A percentile compares a stretch with the other conserved stretches of the same genome.
These are phyloP conservation scores for Globisporangium echinulatum DNA, from an alignment of 352 stramenopile species.

Conservation along the genomic window DNA sequence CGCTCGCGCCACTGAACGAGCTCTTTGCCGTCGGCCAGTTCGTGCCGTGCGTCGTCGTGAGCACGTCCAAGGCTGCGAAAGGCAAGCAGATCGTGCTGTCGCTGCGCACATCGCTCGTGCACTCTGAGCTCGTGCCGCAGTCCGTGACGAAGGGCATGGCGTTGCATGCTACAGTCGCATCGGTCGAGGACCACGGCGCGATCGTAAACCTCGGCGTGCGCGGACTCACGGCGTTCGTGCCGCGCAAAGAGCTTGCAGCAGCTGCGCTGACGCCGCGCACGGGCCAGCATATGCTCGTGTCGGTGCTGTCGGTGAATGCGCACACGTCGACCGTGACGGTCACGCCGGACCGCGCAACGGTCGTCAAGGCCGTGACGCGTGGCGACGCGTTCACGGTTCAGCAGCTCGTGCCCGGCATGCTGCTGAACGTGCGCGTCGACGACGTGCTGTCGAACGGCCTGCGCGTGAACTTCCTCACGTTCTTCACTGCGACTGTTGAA, in stretches of 20 bases:
- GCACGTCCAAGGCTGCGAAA: slow-evolving; percentile 61
- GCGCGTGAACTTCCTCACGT: slow-evolving; percentile 84
- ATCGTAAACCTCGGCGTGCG: slow-evolving; percentile 88
- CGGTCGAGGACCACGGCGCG: slow-evolving; percentile 92
- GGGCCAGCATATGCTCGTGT: slow-evolving; percentile 69
- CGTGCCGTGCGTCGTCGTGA: slow-evolving; percentile 77
- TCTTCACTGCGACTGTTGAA: slow-evolving; percentile 84
- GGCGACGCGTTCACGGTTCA: slow-evolving; percentile 83
- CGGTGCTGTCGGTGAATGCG: slow-evolving; percentile 62
- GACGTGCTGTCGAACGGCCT: slow-evolving; percentile 83
- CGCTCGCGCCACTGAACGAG: slow-evolving; percentile 37
- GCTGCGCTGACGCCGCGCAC: slow-evolving; percentile 20
- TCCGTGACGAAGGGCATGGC: slow-evolving; percentile 63
- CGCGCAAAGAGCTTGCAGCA: slow-evolving; percentile 59
- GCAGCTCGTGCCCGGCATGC: slow-evolving; percentile 88
- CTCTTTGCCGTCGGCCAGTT: slow-evolving; percentile 81
- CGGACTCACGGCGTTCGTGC: slow-evolving; percentile 71
- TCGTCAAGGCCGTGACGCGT: slow-evolving; percentile 75
- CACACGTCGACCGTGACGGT: slow-evolving; percentile 75
- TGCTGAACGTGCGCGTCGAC: slow-evolving; percentile 91
- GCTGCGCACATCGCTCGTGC: slow-evolving; percentile 78
- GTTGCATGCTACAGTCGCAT: slow-evolving; percentile 84
- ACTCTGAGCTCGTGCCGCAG: slow-evolving; percentile 62
- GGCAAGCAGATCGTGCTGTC: slow-evolving; percentile 90
- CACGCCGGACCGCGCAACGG: slow-evolving; percentile 50